Conservation (phyloP, 805 yeast genomes). For the Komagataella kurtzmanii region DNA sequence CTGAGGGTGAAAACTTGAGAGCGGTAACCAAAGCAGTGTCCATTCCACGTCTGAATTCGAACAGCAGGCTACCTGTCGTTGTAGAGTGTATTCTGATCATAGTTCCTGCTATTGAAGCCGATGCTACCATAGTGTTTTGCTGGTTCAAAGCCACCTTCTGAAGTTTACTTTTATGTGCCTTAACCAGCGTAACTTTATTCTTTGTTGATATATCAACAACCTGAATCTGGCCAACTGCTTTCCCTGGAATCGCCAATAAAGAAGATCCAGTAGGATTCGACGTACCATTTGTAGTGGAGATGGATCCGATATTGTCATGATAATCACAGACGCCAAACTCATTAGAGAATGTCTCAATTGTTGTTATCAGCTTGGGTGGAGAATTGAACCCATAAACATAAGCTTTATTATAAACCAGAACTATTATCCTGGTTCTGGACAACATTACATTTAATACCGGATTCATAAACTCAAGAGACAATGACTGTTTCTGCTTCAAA, state of each 20-base stretch:
- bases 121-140: slow-evolving; percentile 58
- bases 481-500: slow-evolving; percentile 57
- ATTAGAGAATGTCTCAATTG: slow-evolving; percentile 55
- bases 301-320: slow-evolving; percentile 18
- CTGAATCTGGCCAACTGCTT: slow-evolving; percentile 67
- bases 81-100: slow-evolving; percentile 64
- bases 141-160: slow-evolving; percentile 50
- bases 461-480: slow-evolving; percentile 61
- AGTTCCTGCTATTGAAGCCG: slow-evolving; percentile 77
- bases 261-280: slow-evolving; percentile 6
- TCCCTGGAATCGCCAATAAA: slow-evolving; percentile 63
- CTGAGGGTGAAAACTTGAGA: slow-evolving; percentile 72
- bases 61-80: slow-evolving; percentile 51
- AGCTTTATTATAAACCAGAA: slow-evolving; percentile 53
- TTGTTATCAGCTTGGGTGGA: slow-evolving; percentile 55
- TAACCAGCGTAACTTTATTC: slow-evolving; percentile 51
- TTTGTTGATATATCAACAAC: slow-evolving; percentile 61
- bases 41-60: slow-evolving; percentile 81
- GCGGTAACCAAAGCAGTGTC: slow-evolving; percentile 76
- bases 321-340: slow-evolving; percentile 48
- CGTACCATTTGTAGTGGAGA: slow-evolving; percentile 6
- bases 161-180: slow-evolving; percentile 63
- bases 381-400: slow-evolving; percentile 71
- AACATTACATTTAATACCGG: slow-evolving; percentile 65
- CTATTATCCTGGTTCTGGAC: slow-evolving; percentile 65